Conservation (phyloP, 73 alveolate species). For the Symbiodinium pilosum region DNA sequence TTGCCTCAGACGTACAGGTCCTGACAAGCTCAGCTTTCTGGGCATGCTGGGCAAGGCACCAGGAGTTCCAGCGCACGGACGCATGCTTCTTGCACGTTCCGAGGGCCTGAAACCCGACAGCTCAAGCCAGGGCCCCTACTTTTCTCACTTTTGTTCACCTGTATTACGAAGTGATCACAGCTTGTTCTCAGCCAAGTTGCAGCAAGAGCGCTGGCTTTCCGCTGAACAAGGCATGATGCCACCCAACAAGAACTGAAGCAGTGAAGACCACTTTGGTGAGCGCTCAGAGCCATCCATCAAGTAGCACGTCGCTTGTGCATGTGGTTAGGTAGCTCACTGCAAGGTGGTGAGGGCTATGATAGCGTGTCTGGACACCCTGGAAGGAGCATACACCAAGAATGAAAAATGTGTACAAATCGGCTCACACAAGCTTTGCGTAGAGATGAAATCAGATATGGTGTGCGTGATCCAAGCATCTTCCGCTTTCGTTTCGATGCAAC, state of each 20-base stretch:
- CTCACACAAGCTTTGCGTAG: too few species aligned
- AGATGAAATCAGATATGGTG: too few species aligned
- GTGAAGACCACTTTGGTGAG: neutral
- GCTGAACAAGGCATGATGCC: slow-evolving; percentile 17
- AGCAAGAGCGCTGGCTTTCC: neutral
- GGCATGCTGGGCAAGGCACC: neutral
- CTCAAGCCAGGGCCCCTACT: too few species aligned
- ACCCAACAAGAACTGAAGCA: neutral
- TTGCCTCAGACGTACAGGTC: neutral
- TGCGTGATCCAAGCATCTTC: too few species aligned
- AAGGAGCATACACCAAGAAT: too few species aligned
- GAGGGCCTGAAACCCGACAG: neutral
- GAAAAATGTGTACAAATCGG: too few species aligned
- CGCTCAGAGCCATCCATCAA: neutral
- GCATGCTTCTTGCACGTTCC: slow-evolving; percentile 1
- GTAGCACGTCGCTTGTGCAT: neutral
- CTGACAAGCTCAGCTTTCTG: too few species aligned
- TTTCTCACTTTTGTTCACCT: too few species aligned
- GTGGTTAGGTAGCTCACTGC: neutral
- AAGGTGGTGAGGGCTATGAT: too few species aligned
- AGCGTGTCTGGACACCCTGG: too few species aligned
- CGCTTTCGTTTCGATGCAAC: too few species aligned
- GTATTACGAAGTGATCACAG: too few species aligned
- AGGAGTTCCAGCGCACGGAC: neutral
- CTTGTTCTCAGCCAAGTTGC: neutral